Evolutionary conservation across 2,329 filamentous ascomycete genomes (phyloP), one percentile per base, ranked within the genome.

Genomic region (Verticillium nonalfalfae): DNA sequence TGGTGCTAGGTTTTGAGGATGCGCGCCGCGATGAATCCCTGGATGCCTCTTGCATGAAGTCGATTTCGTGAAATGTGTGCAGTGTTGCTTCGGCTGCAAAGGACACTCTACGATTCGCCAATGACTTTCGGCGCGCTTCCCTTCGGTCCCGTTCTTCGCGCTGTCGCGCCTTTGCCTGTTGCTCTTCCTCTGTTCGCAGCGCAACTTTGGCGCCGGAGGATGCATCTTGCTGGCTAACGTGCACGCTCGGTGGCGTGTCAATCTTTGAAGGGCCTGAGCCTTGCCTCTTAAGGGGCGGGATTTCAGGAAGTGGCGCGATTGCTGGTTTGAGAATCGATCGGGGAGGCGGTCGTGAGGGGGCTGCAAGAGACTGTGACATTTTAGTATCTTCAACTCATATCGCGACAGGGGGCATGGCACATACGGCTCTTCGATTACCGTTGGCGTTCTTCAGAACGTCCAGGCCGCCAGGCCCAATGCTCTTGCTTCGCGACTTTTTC

Each of bases 81-180:
- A 99, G 82, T 3, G 95, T 99, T 13, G 95, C 95, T 76, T 99
- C 95, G 1, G 95, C 95, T 4, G 95, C 95, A 75, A 99, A 99
- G 0, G 94, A 98, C 38, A 99, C 95, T 71, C 95, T 87, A 70
- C 95, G 87, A 73, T 95, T 96, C 57, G 94, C 93, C 61, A 97
- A 83, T 18, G 93, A 97, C 73, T 98, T 98, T 68, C 95, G 85
- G 65, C 95, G 88, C 55, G 92, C 93, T 73, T 96, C 95, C 68
- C 93, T 85, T 60, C 93, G 85, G 68, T 94, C 88, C 52, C 84
- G 82, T 64, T 90, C 89, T 66, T 91, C 89, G 31, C 86, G 82
- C 69, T 91, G 88, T 63, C 85, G 81, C 9, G 86, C 86, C 2
- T 88, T 87, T 11, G 86, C 85, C 69, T 89, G 85, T 67, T 90